Percentiles rank a stretch among this genome's conserved stretches.
Evolutionary conservation across 2,329 filamentous ascomycete genomes (phyloP).

Genomic region (Colletotrichum sp.): DNA sequence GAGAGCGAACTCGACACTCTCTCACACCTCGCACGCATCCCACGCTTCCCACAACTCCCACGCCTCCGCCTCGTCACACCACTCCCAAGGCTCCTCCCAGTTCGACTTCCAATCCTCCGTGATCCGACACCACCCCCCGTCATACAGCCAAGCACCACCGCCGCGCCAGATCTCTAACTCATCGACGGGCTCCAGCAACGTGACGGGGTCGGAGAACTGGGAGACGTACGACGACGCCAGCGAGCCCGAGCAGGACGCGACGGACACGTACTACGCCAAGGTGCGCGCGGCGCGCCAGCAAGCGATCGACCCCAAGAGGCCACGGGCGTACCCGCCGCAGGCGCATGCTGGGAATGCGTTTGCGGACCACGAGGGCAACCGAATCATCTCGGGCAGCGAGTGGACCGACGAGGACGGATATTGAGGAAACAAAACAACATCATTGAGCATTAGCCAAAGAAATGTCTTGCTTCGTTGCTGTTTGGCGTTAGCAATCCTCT

Average conservation of each 20-base stretch:
- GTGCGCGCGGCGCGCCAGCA: conserved; percentile 70
- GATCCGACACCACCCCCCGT: conserved; percentile 41
- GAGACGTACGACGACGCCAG: conserved; percentile 92
- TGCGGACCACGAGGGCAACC: conserved; percentile 64
- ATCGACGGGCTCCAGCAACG: conserved; percentile 75
- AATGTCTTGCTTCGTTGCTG: background rate
- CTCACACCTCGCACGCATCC: conserved; percentile 37
- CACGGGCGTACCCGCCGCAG: conserved; percentile 57
- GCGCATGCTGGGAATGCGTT: conserved; percentile 52
- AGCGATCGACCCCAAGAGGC: conserved; percentile 64
- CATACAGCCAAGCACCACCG: conserved; percentile 47
- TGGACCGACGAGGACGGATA: conserved; percentile 71
- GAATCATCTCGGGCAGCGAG: conserved; percentile 68
- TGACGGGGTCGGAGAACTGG: conserved; percentile 94
- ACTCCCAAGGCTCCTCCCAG: conserved; percentile 31
- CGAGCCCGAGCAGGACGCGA: conserved; percentile 75
- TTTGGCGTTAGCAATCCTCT: background rate
- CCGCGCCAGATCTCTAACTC: conserved; percentile 75
- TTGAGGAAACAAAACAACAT: conserved; percentile 30
- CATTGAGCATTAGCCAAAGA: background rate
- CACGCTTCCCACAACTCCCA: conserved; percentile 29
- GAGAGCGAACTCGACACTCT: conserved; percentile 44
- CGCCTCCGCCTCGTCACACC: conserved; percentile 34
- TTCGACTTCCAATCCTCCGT: conserved; percentile 46
- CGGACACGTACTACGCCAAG: conserved; percentile 82